These are phyloP conservation scores for Nakazawaea holstii DNA, from an alignment of 805 yeast genomes.

Conservation along the genomic window DNA sequence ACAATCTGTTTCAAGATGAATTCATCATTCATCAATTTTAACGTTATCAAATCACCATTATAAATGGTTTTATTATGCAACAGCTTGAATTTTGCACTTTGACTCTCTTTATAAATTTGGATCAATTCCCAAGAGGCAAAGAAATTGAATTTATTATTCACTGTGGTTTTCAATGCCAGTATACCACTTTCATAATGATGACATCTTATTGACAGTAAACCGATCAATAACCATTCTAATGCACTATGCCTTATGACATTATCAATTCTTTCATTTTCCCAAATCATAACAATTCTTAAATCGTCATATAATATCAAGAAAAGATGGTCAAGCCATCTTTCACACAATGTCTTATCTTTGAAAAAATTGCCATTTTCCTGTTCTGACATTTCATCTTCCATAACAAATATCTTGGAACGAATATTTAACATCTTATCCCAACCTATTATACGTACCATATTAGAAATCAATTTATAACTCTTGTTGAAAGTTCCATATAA, in stretches of 20 bases:
- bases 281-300: constrained; percentile 23
- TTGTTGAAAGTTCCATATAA: constrained; percentile 47
- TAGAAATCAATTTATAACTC: constrained; percentile 68
- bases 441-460: constrained; percentile 63
- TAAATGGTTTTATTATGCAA: constrained; percentile 16
- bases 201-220: constrained; percentile 45
- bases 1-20: constrained; percentile 36
- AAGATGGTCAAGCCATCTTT: constrained; percentile 73
- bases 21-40: constrained; percentile 24
- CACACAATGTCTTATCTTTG: constrained; percentile 55
- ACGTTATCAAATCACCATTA: constrained; percentile 11
- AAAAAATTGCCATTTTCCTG: constrained; percentile 16
- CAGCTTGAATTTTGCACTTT: constrained; percentile 20
- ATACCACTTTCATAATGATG: constrained; percentile 42
- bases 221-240: constrained; percentile 71
- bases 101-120: constrained; percentile 28
- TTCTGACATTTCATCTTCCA: constrained; percentile 60
- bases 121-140: constrained; percentile 50
- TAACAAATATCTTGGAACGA: constrained; percentile 71
- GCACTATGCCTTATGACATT: constrained; percentile 46
- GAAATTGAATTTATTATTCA: constrained; percentile 56
- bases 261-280: constrained; percentile 21
- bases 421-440: constrained; percentile 74
- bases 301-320: constrained; percentile 70
- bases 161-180: constrained; percentile 49